Percentiles rank a stretch among this genome's conserved stretches.
Evolutionary conservation across 352 stramenopile genomes (phyloP).

Genomic region (Globisporangium alternatum): DNA sequence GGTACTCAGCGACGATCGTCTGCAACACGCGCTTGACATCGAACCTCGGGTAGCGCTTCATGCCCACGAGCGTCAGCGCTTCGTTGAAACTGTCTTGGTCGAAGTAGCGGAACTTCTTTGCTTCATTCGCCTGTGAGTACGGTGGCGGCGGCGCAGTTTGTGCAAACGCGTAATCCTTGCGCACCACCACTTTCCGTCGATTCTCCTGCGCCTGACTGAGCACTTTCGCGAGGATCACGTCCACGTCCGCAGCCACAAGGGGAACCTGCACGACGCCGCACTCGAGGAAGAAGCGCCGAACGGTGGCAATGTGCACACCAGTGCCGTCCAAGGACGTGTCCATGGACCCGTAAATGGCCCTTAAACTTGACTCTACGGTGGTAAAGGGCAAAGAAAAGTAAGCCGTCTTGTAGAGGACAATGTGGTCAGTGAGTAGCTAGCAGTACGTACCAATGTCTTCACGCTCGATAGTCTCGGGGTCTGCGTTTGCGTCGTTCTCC

Average conservation of each 20-base stretch:
- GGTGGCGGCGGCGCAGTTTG: constrained; percentile 12
- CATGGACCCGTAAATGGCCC: constrained; percentile 43
- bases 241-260: constrained; percentile 52
- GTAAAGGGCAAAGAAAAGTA: constrained; percentile 5
- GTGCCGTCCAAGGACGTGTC: constrained; percentile 42
- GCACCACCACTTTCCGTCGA: constrained; percentile 39
- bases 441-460: constrained; percentile 23
- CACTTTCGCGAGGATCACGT: constrained; percentile 64
- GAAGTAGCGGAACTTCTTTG: constrained; percentile 60
- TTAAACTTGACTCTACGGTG: constrained; percentile 32
- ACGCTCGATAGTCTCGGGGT: constrained; percentile 17
- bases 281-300: constrained; percentile 66
- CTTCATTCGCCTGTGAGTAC: constrained; percentile 22
- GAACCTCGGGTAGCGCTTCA: constrained; percentile 57
- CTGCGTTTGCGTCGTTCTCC: constrained; percentile 11
- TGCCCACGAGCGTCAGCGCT: constrained; percentile 57
- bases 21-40: constrained; percentile 52
- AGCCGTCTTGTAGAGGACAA: background rate
- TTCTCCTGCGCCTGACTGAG: constrained; percentile 53
- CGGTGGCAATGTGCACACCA: constrained; percentile 60
- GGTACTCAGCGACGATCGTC: constrained; percentile 47
- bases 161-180: constrained; percentile 55
- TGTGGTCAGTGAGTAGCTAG: background rate
- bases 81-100: constrained; percentile 69
- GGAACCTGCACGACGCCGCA: constrained; percentile 56